These are phyloP conservation scores for Fraxinus sp. DNA, from an alignment of 305 asterid species.

Conservation along the genomic window DNA sequence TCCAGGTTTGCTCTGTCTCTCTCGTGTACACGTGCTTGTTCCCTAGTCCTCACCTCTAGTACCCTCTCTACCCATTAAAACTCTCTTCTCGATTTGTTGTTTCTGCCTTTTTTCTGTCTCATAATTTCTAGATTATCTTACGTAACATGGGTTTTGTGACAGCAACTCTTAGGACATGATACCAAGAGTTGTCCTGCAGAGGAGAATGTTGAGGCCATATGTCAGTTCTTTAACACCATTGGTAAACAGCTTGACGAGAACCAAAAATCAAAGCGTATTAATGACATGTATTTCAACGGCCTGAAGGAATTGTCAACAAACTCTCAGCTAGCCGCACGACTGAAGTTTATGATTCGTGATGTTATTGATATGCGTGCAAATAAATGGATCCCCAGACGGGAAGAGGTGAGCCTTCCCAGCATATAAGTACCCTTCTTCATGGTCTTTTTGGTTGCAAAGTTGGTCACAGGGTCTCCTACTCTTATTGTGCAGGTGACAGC, in stretches of 20 bases:
- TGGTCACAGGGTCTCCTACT: constrained; percentile 25
- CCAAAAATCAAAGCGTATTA: constrained; percentile 68
- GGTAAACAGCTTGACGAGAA: constrained; percentile 92
- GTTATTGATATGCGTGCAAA: constrained; percentile 76
- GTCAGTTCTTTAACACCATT: constrained; percentile 88
- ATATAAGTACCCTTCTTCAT: constrained; percentile 24
- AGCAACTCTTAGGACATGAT: constrained; percentile 50
- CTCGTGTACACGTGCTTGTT: not conserved
- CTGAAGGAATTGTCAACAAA: constrained; percentile 71
- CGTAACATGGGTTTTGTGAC: constrained; percentile 6
- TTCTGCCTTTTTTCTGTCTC: not conserved
- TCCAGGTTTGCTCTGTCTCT: constrained; percentile 56
- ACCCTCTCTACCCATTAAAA: not conserved
- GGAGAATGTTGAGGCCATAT: constrained; percentile 92
- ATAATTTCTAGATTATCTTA: not conserved
- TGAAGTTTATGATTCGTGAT: constrained; percentile 79
- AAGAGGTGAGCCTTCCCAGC: constrained; percentile 56
- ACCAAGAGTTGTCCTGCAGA: constrained; percentile 64
- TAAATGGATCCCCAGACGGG: constrained; percentile 89
- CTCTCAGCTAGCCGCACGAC: constrained; percentile 67
- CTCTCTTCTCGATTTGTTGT: not conserved
- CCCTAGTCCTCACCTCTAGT: not conserved
- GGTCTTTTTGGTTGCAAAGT: not conserved
- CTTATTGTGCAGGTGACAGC: constrained; percentile 64
- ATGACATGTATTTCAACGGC: constrained; percentile 63